Evolutionary conservation across 2,329 filamentous ascomycete species (phyloP), one percentile per base, ranked within the genome.

Genomic region (Colletotrichum sp.): DNA sequence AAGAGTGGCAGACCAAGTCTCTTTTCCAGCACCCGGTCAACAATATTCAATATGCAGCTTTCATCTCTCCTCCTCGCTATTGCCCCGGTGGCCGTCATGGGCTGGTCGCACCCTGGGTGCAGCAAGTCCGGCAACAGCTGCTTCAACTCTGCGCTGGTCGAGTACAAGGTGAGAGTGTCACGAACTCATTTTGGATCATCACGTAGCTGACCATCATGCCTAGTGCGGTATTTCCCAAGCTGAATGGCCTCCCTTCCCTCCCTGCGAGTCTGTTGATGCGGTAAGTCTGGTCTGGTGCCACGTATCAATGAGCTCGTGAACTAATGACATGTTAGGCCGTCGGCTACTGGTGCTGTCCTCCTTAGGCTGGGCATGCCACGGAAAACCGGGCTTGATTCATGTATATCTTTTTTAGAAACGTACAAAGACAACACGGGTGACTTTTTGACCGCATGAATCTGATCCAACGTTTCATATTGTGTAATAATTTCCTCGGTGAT

Each of bases 71-170:
- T 64, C 32, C 18, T 64, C 13, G 60, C 60, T 13, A 32, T 64
- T n/a, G 60, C 60, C 12, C 60, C 60, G 12, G 32, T 21, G 15
- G 32, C 32, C n/a, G 32, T 64, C 60, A 64, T 64, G 60, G 60
- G n/a, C 30, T 64, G 60, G 60, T 64, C 60, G 1, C 60, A 64
- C 32, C n/a, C 60, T 16, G 60, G 60, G 9, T 64, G 60, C 60
- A 39, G 60, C 60, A 64, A 39, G 60, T 26, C 60, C 6, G 60
- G 60, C 60, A 64, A 64, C 30, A 39, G 60, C 32, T 39, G 60
- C 30, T 39, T 6, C 5, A 64, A 64, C 30, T 39, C 60, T 0
- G 60, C 60, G 12, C n/a, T 64, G 21, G 12, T 39, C 2, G 60
- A 64, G n/a, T 64, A 64, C 6, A 62, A 62, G 59, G 59, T 34